phyloP scores from a whole-genome alignment of 2,329 filamentous ascomycete genomes.

The Hypoxylon sp. region DNA sequence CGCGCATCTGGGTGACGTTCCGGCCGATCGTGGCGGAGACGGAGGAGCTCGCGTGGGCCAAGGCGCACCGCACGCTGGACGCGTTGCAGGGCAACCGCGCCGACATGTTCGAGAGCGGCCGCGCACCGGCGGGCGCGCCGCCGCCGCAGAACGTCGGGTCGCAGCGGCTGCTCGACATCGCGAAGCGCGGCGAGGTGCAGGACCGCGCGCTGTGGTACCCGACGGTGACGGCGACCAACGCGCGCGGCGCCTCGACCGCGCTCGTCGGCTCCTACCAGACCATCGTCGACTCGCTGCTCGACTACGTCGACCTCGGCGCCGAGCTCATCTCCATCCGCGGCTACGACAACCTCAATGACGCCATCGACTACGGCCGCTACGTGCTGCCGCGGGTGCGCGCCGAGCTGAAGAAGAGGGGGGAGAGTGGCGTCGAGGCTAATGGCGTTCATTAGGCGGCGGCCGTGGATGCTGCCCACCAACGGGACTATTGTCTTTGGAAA shows the following conservation, averaged over 20 bases:
- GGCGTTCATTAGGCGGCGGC: conserved; percentile 12
- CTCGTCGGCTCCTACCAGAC: conserved; percentile 64
- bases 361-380: conserved; percentile 65
- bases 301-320: conserved; percentile 64
- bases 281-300: conserved; percentile 60
- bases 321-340: conserved; percentile 67
- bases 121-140: conserved; percentile 41
- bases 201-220: conserved; percentile 70
- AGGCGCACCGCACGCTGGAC: conserved; percentile 65
- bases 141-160: conserved; percentile 66
- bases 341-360: conserved; percentile 68
- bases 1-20: conserved; percentile 71
- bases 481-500: too few relatives aligned
- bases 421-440: conserved; percentile 22
- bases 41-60: conserved; percentile 68
- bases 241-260: conserved; percentile 65
- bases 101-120: conserved; percentile 47
- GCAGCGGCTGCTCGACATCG: conserved; percentile 65
- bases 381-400: conserved; percentile 60
- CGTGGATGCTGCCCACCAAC: too few relatives aligned
- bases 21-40: conserved; percentile 68
- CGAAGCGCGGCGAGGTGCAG: conserved; percentile 62
- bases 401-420: conserved; percentile 43
- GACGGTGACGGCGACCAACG: conserved; percentile 67
- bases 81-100: conserved; percentile 54